A percentile compares a stretch with the other conserved stretches of the same genome.
These are phyloP conservation scores for Ophiostoma fasciatum DNA, from an alignment of 2,329 filamentous ascomycete genomes.

Conservation along the genomic window DNA sequence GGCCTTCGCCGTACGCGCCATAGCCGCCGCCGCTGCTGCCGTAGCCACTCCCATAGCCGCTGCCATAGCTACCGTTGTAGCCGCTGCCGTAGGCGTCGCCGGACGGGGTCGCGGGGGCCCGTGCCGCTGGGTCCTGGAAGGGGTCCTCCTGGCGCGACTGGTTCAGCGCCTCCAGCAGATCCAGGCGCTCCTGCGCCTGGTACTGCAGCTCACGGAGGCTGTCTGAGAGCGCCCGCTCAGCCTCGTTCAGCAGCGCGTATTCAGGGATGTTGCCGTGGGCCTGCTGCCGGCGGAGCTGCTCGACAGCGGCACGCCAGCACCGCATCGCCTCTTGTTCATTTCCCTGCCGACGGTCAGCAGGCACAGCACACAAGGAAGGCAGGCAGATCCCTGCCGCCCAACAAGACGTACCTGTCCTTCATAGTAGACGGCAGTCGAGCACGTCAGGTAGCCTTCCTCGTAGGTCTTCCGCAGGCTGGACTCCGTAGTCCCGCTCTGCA, in stretches of 20 bases:
- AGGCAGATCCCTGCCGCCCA: too few relatives aligned
- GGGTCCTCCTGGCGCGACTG: conserved; percentile 39
- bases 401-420: conserved; percentile 65
- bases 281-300: conserved; percentile 78
- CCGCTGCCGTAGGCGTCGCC: neutral
- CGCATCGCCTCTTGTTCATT: conserved; percentile 83
- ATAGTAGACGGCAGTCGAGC: conserved; percentile 92
- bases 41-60: neutral
- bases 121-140: too few relatives aligned
- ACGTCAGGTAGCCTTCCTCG: conserved; percentile 88
- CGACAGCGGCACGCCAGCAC: conserved; percentile 78
- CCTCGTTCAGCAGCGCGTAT: conserved; percentile 43
- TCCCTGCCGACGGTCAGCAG: conserved; percentile 38
- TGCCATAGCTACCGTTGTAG: too few relatives aligned
- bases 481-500: conserved; percentile 35
- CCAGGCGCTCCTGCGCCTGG: conserved; percentile 87
- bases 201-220: conserved; percentile 71
- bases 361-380: neutral
- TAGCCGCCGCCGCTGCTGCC: neutral
- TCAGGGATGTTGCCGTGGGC: conserved; percentile 35
- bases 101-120: neutral
- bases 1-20: too few relatives aligned
- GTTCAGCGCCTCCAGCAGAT: conserved; percentile 68
- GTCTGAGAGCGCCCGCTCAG: conserved; percentile 67
- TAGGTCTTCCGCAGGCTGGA: conserved; percentile 90